Conservation (phyloP, 345 rosid genomes). For the Lepidium sativum region DNA sequence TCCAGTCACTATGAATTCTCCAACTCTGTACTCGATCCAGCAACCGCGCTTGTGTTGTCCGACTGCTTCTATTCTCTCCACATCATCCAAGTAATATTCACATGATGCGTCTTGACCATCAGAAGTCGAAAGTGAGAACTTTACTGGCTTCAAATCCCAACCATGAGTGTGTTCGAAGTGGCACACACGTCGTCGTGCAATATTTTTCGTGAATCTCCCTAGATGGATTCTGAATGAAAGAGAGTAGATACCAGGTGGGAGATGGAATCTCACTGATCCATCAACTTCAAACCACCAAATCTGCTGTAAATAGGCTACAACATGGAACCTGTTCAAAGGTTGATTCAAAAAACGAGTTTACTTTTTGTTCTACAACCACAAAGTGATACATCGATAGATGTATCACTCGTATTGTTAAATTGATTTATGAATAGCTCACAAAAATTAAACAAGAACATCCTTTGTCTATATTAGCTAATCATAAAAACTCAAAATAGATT, state of each 20-base stretch:
- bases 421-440: background rate
- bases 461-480: background rate
- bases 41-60: conserved; percentile 77
- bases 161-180: conserved; percentile 71
- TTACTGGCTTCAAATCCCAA: conserved; percentile 77
- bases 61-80: conserved; percentile 36
- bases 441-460: background rate
- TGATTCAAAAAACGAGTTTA: background rate
- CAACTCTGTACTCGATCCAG: conserved; percentile 81
- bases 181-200: conserved; percentile 59
- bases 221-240: conserved; percentile 78
- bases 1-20: conserved; percentile 58
- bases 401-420: too few relatives aligned
- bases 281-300: conserved; percentile 98
- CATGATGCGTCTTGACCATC: conserved; percentile 62
- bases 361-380: background rate
- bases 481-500: background rate
- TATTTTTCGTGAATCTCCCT: conserved; percentile 66
- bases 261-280: conserved; percentile 70
- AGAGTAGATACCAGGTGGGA: conserved; percentile 76
- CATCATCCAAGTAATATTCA: conserved; percentile 52
- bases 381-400: background rate
- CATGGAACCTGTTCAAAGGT: conserved; percentile 48
- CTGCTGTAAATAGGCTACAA: conserved; percentile 81
- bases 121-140: conserved; percentile 50